Percentiles rank a stretch among this genome's conserved stretches.
Conservation (phyloP, 1,284 basidiomycete genomes). For the Polyporus tsugae region DNA sequence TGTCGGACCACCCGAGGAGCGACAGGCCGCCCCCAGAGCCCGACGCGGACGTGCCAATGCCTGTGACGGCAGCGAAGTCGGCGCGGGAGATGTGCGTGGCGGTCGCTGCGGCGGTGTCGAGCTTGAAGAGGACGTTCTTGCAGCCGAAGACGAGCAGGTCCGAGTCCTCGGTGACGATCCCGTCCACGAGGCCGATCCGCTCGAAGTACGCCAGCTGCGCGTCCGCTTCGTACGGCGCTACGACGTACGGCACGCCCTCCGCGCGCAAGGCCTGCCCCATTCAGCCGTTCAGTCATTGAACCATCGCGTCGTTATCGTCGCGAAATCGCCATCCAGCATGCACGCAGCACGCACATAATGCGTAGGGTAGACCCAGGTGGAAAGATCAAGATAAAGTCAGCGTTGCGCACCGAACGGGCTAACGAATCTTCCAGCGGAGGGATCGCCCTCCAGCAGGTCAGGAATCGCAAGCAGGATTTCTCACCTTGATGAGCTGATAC, state of each 20-base stretch:
- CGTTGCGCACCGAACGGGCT: conserved; percentile 19
- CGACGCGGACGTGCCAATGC: conserved; percentile 41
- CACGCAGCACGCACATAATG: conserved; percentile 1
- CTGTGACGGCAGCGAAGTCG: conserved; percentile 75
- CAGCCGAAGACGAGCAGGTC: conserved; percentile 98
- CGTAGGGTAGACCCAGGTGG: not conserved
- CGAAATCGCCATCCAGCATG: conserved; percentile 12
- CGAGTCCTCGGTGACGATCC: conserved; percentile 97
- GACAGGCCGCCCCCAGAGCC: conserved; percentile 71
- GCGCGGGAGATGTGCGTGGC: conserved; percentile 84
- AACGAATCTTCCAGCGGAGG: conserved; percentile 23
- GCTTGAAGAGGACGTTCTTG: conserved; percentile 86
- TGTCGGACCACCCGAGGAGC: conserved; percentile 88
- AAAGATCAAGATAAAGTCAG: conserved; percentile 10
- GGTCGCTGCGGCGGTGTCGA: conserved; percentile 78
- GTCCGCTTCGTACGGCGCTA: conserved; percentile 99
- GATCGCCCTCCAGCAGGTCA: not conserved
- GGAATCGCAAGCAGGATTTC: conserved; percentile 27
- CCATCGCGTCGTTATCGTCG: conserved; percentile 2
- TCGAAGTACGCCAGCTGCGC: conserved; percentile 97
- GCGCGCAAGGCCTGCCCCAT: conserved; percentile 77
- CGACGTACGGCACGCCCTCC: conserved; percentile 85
- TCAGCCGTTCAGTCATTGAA: conserved; percentile 2
- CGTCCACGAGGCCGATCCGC: conserved; percentile 84
- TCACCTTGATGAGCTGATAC: conserved; percentile 94